Base-by-base conservation (phyloP, 441 rosid species). In the Erodium moschatum region DNA sequence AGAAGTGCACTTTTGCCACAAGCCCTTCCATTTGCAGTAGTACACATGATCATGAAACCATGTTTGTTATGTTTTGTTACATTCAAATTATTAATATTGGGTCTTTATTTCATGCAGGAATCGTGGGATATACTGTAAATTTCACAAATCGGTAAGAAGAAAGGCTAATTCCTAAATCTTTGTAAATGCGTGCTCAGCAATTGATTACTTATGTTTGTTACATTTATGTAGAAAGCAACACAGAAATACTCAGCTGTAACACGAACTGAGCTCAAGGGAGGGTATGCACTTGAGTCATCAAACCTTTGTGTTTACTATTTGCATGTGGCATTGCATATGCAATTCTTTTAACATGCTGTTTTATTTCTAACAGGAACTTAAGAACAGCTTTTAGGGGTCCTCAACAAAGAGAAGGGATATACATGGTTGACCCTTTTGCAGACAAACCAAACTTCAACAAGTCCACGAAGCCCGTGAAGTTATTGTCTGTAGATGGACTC, bases 221-320 rank as follows among this genome's bases (percentile, higher is more conserved):
- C 67, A 24, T 71, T 76, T 69, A 15, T 71, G 65, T 79, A 94
- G 97, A 95, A 89, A 76, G 82, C 84, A 68, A 83, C 97, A 4
- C 88, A 87, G 72, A 83, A 65, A 74, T 89, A 73, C 80, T 80
- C 85, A 1, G 16, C 62, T 66, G 85, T 85, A 16, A 64, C 67
- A 12, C 79, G 97, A 65, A 74, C 87, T 67, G 92, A 91, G 81
- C 86, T 91, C 73, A 87, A 86, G 80, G 97, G 96, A 82, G 97
- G 97, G 97, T 91, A 83, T 16, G 91, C 68, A n/a, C 74, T 67
- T 1, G 62, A 18, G 6, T 56, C 62, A 56, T 56, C 18, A 16
- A 56, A 9, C 7, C 19, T 56, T 16, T 18, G 24, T 16, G 24
- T 54, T 15, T 29, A 29, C 31, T 35, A 35, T 35, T 35, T 35